These are phyloP conservation scores for Thraustotheca clavata DNA, from an alignment of 352 stramenopile species.

Conservation along the genomic window DNA sequence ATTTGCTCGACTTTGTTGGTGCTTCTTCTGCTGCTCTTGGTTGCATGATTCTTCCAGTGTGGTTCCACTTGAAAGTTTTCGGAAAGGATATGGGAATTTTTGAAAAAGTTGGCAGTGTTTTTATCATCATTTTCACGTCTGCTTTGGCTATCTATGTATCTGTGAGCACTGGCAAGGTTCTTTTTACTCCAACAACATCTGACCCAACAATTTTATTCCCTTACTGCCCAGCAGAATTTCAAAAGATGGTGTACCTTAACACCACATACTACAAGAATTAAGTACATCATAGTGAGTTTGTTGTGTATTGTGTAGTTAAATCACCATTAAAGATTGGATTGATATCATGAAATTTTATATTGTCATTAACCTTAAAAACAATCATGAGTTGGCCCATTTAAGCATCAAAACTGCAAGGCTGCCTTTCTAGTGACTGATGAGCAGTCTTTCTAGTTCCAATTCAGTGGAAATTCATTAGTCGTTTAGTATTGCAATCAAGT, in stretches of 20 bases:
- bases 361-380: too few species aligned
- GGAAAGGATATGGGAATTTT: slow-evolving; percentile 23
- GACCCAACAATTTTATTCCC: slow-evolving; percentile 30
- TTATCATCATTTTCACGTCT: slow-evolving; percentile 25
- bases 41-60: slow-evolving; percentile 29
- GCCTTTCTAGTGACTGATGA: too few species aligned
- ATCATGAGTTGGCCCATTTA: too few species aligned
- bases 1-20: slow-evolving; percentile 27
- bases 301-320: too few species aligned
- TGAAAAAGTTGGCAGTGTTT: slow-evolving; percentile 19
- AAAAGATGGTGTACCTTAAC: slow-evolving; percentile 29
- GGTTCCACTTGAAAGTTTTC: slow-evolving; percentile 29
- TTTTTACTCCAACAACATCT: slow-evolving; percentile 22
- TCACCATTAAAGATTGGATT: too few species aligned
- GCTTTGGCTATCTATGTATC: slow-evolving; percentile 24
- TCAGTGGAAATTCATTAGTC: too few species aligned
- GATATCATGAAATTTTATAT: too few species aligned
- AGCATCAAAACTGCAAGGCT: too few species aligned
- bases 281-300: too few species aligned
- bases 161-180: slow-evolving; percentile 25
- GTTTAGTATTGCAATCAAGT: too few species aligned
- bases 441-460: too few species aligned
- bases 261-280: slow-evolving; percentile 26
- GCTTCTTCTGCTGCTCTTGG: slow-evolving; percentile 25
- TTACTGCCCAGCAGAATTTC: slow-evolving; percentile 27